phyloP scores from a whole-genome alignment of 225 moss, liverwort and hornwort species.

The Pseudisothecium myosuroides region DNA sequence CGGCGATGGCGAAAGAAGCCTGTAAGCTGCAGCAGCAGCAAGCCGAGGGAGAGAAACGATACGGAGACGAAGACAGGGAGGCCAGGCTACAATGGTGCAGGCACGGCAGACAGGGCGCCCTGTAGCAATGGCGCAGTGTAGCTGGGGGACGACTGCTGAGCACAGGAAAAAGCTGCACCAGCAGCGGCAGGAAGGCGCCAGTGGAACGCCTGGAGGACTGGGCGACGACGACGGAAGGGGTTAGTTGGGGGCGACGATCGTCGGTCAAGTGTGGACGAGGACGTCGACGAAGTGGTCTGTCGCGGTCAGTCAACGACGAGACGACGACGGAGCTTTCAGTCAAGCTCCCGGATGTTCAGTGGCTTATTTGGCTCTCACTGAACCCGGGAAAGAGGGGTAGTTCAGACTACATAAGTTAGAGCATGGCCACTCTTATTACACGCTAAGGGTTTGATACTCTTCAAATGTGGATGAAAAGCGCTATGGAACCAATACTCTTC shows the following conservation, averaged over 20 bases:
- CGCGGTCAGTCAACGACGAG: not conserved
- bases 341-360: not conserved
- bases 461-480: no score
- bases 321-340: not conserved
- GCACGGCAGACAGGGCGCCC: not conserved
- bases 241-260: not conserved
- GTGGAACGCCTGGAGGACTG: not conserved
- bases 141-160: not conserved
- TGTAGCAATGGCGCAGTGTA: slow-evolving; percentile 2
- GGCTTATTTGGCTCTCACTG: not conserved
- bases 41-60: not conserved
- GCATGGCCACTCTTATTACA: no score
- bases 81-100: not conserved
- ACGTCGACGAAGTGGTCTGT: not conserved
- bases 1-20: not conserved
- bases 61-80: not conserved
- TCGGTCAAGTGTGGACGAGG: not conserved
- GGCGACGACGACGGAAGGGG: not conserved
- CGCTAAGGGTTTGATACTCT: no score
- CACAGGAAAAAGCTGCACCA: not conserved
- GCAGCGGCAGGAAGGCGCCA: not conserved
- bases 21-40: not conserved
- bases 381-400: not conserved
- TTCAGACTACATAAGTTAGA: not conserved
- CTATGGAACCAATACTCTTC: no score